Conservation (phyloP, 179 eudicot species). For the Camellia oleifera region DNA sequence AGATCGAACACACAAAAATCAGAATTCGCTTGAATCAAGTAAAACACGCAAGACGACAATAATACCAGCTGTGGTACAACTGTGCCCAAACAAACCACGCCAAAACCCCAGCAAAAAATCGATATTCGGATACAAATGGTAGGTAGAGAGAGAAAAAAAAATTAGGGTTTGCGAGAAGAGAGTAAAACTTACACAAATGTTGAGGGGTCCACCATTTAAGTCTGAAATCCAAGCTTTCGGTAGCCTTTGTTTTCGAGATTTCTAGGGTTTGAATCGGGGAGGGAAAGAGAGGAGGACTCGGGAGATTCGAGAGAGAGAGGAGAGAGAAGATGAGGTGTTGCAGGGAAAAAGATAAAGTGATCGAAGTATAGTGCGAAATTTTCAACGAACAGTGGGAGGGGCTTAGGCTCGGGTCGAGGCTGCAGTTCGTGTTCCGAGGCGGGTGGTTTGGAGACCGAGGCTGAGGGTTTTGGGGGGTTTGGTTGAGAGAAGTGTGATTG, state of each 20-base stretch:
- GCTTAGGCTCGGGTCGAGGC: slow-evolving; percentile 11
- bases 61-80: neutral
- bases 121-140: neutral
- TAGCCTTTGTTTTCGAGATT: neutral
- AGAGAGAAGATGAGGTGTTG: neutral
- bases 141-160: neutral
- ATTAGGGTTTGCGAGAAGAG: slow-evolving; percentile 13
- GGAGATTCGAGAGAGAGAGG: neutral
- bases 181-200: slow-evolving; percentile 1
- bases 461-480: neutral
- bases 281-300: neutral
- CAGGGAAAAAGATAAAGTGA: slow-evolving; percentile 9
- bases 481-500: neutral
- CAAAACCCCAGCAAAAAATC: neutral
- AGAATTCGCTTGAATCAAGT: neutral
- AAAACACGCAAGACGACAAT: neutral
- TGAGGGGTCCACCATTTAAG: neutral
- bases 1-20: neutral
- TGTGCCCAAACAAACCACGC: neutral
- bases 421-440: neutral
- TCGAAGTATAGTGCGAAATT: slow-evolving; percentile 12
- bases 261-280: slow-evolving; percentile 14
- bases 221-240: neutral
- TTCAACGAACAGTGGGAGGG: slow-evolving; percentile 5
- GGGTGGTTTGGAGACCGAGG: neutral